Evolutionary conservation across 2,329 filamentous ascomycete genomes (phyloP).

Genomic region (Fusarium hostae): DNA sequence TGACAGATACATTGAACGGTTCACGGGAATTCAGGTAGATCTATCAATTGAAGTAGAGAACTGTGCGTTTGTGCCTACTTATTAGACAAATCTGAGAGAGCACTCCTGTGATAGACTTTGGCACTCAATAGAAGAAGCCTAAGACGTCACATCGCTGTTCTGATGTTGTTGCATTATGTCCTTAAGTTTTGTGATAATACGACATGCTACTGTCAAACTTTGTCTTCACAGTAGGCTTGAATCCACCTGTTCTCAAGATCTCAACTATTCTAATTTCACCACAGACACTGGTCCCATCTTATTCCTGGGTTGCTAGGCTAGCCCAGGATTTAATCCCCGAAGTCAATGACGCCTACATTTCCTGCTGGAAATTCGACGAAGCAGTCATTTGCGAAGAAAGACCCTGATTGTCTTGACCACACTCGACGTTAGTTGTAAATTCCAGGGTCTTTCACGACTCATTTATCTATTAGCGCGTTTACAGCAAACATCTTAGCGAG

Average conservation of each 20-base stretch:
- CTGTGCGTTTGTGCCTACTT: background rate
- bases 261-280: background rate
- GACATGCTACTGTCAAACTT: background rate
- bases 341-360: slow-evolving; percentile 29
- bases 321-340: background rate
- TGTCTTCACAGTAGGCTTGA: background rate
- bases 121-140: background rate
- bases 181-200: background rate
- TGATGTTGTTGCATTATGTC: background rate
- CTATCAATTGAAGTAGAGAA: background rate
- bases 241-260: background rate
- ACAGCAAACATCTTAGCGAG: background rate
- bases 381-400: background rate
- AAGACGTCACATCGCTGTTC: background rate
- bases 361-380: background rate
- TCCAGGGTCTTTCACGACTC: background rate
- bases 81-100: background rate
- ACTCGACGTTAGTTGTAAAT: background rate
- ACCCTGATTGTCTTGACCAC: background rate
- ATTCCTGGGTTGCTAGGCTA: background rate
- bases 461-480: background rate
- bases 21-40: background rate
- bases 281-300: background rate
- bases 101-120: background rate
- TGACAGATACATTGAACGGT: slow-evolving; percentile 5